Percentiles rank a stretch among this genome's conserved stretches.
Evolutionary conservation across 2,329 filamentous ascomycete species (phyloP).

Genomic region (Sarocladiaceae sp.): DNA sequence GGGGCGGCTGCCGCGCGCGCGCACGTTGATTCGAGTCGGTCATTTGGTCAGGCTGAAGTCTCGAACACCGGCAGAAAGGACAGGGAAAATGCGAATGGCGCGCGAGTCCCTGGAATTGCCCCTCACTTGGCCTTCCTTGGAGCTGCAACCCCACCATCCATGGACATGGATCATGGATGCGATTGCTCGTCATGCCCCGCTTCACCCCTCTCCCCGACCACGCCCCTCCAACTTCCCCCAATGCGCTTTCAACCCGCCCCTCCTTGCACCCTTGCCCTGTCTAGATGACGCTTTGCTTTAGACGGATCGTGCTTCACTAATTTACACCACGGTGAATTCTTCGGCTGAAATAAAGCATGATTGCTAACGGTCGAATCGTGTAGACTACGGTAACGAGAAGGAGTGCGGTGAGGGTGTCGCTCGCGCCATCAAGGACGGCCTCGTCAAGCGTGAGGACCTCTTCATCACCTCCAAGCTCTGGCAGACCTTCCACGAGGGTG

Average conservation of each 20-base stretch:
- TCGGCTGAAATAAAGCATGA: not conserved
- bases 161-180: not conserved
- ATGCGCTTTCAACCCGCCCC: not conserved
- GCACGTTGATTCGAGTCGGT: not conserved
- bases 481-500: constrained; percentile 84
- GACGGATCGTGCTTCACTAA: too few species aligned
- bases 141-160: constrained; percentile 7
- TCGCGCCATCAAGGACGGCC: constrained; percentile 74
- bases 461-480: constrained; percentile 93
- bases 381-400: constrained; percentile 76
- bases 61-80: constrained; percentile 9
- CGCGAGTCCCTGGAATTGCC: constrained; percentile 7
- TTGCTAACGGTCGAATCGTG: not conserved
- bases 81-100: constrained; percentile 6
- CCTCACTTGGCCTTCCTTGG: constrained; percentile 7
- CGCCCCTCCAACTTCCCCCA: not conserved
- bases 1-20: not conserved
- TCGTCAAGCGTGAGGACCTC: constrained; percentile 80
- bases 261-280: not conserved
- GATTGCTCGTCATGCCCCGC: not conserved
- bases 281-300: not conserved
- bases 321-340: too few species aligned
- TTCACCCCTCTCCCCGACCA: not conserved
- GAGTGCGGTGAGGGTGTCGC: constrained; percentile 71
- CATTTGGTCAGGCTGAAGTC: constrained; percentile 10